phyloP scores from a whole-genome alignment of 768 basidiomycete species.

The Rhizopogon vulgaris region DNA sequence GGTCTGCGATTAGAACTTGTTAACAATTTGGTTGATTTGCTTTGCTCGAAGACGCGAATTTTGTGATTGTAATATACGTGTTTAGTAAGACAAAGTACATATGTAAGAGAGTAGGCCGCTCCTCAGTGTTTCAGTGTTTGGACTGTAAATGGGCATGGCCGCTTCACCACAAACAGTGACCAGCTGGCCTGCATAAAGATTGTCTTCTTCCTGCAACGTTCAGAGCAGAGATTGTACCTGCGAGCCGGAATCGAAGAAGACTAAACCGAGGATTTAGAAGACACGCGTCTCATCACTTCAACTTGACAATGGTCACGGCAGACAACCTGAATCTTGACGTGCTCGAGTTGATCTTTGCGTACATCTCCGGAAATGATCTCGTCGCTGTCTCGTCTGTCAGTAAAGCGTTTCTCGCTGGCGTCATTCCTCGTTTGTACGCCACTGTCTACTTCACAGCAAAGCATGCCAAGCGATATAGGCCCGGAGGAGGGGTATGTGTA shows the following conservation, averaged over 20 bases:
- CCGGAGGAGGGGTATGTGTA: conserved; percentile 26
- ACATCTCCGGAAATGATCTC: conserved; percentile 48
- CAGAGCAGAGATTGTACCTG: background rate
- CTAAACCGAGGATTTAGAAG: too few relatives aligned
- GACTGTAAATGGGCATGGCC: too few relatives aligned
- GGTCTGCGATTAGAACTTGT: too few relatives aligned
- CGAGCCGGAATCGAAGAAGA: background rate
- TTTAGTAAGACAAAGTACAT: too few relatives aligned
- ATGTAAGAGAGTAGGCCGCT: too few relatives aligned
- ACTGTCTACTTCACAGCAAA: conserved; percentile 47
- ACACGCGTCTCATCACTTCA: background rate
- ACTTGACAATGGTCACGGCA: conserved; percentile 48
- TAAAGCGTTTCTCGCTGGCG: conserved; percentile 57
- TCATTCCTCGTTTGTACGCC: conserved; percentile 57
- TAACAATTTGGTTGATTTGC: too few relatives aligned
- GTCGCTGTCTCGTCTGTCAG: conserved; percentile 58
- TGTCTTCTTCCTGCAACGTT: background rate
- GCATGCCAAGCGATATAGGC: conserved; percentile 52
- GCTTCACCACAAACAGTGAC: background rate
- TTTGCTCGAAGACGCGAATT: too few relatives aligned
- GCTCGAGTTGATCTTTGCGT: conserved; percentile 57
- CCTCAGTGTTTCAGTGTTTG: too few relatives aligned
- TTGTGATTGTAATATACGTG: too few relatives aligned
- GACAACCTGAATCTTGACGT: conserved; percentile 71
- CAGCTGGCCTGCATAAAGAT: background rate